Base-by-base conservation (phyloP, 176 grass and related monocot species). In the Oryza meyeriana region DNA sequence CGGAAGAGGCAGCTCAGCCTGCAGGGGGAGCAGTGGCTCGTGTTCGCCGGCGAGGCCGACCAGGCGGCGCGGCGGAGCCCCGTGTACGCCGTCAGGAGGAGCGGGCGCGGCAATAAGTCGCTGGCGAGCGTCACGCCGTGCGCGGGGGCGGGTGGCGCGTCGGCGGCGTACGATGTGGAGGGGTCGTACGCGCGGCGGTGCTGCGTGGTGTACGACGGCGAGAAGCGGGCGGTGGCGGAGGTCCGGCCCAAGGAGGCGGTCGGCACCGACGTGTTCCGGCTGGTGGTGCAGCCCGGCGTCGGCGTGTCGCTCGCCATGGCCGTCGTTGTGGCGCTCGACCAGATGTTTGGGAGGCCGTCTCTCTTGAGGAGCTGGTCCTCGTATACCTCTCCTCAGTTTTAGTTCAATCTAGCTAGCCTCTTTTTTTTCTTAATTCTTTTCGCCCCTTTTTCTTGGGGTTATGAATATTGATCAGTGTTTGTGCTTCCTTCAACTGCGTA, bases 231-330 rank as follows among this genome's bases (percentile, higher is more conserved):
- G 4, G 95, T 95, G 22, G 90, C 87, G 25, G 92, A 98, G 86
- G 63, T 98, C 55, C 67, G 42, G 42, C 90, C 79, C 78, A 98
- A 98, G 81, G 95, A 93, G 45, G 89, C 82, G 29, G 81, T 97
- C 25, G 92, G 95, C 30, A 75, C 71, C 2, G 92, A 98, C 81
- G 92, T 98, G 68, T 98, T 93, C 90, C 86, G 90, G 16, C 88
- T 98, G 12, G 76, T 91, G 24, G 92, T 98, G 66, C 84, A 84
- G 41, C 70, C 92, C 8, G 86, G 81, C 16, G 36, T 86, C 18
- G 92, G 87, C 79, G 81, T 81, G 81, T 80, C 75, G 33, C 88
- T 94, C 44, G 90, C 87, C 35, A 95, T 98, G 95, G 95, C 90
- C 61, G 70, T 93, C 32, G 92, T 98, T 17, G 83, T 95, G 77